phyloP scores from a whole-genome alignment of 2,329 filamentous ascomycete species.

The Neofusicoccum parvum region DNA sequence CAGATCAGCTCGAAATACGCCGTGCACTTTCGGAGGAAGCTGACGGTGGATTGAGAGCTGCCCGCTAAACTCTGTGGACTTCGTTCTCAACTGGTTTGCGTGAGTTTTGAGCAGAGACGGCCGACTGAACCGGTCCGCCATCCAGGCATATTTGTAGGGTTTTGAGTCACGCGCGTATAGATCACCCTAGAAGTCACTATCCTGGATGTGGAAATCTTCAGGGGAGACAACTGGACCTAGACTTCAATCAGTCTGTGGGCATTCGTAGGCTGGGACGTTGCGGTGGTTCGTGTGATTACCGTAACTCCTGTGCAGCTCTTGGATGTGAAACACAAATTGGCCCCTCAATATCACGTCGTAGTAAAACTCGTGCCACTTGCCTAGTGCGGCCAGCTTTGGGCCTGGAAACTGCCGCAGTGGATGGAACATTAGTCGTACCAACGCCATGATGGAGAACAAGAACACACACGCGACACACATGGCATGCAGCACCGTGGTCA shows the following conservation, averaged over 20 bases:
- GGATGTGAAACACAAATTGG: constrained; percentile 26
- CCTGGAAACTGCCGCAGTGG: constrained; percentile 22
- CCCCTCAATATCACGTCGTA: constrained; percentile 23
- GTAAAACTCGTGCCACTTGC: constrained; percentile 21
- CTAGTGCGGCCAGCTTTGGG: constrained; percentile 23
- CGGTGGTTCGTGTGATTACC: constrained; percentile 15
- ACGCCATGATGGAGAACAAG: no score
- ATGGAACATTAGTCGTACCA: constrained; percentile 6
- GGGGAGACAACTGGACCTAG: constrained; percentile 25
- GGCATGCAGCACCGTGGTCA: no score
- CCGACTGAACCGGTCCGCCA: neutral
- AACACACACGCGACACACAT: no score
- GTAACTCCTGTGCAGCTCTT: constrained; percentile 29
- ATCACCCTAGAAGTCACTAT: constrained; percentile 23
- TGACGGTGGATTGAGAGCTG: constrained; percentile 36
- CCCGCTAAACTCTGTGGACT: constrained; percentile 35
- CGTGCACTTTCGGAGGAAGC: neutral
- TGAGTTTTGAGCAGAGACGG: neutral
- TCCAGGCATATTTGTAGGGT: neutral
- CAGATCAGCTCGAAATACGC: neutral
- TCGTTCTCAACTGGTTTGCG: constrained; percentile 26
- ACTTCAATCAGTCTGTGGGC: neutral
- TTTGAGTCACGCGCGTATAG: neutral
- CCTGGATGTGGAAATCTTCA: constrained; percentile 27
- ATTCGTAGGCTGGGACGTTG: neutral